Conservation (phyloP, 2,329 filamentous ascomycete genomes). For the Apiospora malaysiana region DNA sequence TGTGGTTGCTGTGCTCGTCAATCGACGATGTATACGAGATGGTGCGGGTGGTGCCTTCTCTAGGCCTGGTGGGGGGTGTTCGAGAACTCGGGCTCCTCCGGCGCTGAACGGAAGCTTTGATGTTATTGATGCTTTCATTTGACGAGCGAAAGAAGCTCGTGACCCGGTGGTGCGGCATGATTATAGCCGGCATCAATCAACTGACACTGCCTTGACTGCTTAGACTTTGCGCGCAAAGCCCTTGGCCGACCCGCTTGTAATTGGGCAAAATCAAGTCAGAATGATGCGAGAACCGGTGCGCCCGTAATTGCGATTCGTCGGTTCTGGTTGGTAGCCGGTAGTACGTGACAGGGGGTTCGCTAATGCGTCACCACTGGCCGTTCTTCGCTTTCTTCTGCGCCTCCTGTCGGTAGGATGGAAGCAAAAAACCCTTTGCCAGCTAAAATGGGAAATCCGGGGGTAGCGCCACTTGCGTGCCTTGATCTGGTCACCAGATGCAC, state of each 20-base stretch:
- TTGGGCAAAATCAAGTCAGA: background rate
- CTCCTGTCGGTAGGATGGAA: background rate
- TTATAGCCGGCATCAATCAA: conserved; percentile 29
- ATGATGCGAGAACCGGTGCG: conserved; percentile 8
- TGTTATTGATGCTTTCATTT: conserved; percentile 59
- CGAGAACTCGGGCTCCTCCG: conserved; percentile 38
- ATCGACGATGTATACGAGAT: conserved; percentile 45
- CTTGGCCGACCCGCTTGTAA: conserved; percentile 1
- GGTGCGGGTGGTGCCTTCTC: conserved; percentile 41
- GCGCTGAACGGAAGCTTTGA: conserved; percentile 47
- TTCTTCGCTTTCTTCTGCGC: background rate
- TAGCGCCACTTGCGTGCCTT: conserved; percentile 21
- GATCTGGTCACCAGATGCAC: conserved; percentile 18
- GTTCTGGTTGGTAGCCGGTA: background rate
- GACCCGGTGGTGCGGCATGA: conserved; percentile 65
- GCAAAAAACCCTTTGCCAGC: background rate
- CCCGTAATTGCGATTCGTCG: conserved; percentile 10
- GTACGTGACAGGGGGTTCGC: conserved; percentile 7
- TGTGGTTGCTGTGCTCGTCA: conserved; percentile 35
- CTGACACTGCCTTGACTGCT: background rate
- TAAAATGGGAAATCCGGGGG: conserved; percentile 24
- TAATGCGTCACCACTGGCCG: conserved; percentile 10
- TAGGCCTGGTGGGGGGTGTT: conserved; percentile 32
- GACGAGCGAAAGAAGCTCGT: conserved; percentile 62
- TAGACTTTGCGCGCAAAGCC: background rate